Evolutionary conservation across 305 asterid species (phyloP).

Genomic region (Petunia hybrid): DNA sequence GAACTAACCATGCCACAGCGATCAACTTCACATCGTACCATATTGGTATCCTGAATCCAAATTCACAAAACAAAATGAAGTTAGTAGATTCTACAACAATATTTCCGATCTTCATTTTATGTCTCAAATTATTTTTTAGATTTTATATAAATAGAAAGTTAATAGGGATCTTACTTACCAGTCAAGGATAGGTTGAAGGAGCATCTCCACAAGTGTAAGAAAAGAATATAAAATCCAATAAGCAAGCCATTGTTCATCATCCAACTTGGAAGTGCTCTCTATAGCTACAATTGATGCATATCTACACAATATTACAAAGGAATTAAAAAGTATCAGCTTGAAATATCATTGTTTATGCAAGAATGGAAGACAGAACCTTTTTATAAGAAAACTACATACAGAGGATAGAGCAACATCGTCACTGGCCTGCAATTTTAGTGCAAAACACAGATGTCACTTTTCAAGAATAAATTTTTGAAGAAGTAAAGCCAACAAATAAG

Average conservation of each 20-base stretch:
- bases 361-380: not conserved
- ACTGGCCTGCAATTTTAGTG: slow-evolving; percentile 65
- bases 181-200: slow-evolving; percentile 64
- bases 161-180: slow-evolving; percentile 48
- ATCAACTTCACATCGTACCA: slow-evolving; percentile 82
- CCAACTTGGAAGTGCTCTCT: slow-evolving; percentile 72
- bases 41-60: slow-evolving; percentile 61
- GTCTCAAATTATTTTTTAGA: not conserved
- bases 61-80: not conserved
- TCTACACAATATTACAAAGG: slow-evolving; percentile 38
- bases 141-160: no score
- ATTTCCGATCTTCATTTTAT: no score
- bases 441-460: slow-evolving; percentile 1
- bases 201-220: slow-evolving; percentile 72
- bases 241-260: slow-evolving; percentile 91
- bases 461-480: not conserved
- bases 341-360: not conserved
- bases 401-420: slow-evolving; percentile 78
- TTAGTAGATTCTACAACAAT: no score
- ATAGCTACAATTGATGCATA: slow-evolving; percentile 82
- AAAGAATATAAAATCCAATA: slow-evolving; percentile 86
- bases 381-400: slow-evolving; percentile 53
- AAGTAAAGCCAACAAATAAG: not conserved
- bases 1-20: slow-evolving; percentile 66
- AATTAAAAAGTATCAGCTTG: not conserved